Conservation (phyloP, 108 stramenopile genomes). For the Licmophora abbreviata region DNA sequence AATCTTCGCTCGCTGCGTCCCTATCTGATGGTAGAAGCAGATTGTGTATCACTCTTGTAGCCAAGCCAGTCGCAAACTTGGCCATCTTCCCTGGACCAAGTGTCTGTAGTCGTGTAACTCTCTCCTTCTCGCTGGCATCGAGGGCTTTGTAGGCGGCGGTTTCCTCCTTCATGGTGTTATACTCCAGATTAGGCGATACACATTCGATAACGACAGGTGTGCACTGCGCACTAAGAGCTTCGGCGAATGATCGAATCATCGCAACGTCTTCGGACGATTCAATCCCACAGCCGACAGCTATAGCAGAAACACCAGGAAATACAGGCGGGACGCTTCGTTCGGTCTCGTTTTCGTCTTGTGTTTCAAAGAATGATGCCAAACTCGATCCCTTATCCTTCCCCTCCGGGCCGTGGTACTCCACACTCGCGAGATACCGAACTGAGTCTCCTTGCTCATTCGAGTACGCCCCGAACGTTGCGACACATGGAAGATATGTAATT, state of each 20-base stretch:
- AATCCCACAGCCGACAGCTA: conserved; percentile 43
- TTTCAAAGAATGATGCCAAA: conserved; percentile 49
- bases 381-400: conserved; percentile 35
- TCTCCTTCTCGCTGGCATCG: conserved; percentile 30
- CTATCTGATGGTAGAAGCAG: not conserved
- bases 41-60: conserved; percentile 7
- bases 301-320: conserved; percentile 32
- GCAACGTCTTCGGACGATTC: conserved; percentile 37
- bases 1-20: conserved; percentile 8
- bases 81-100: conserved; percentile 80
- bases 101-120: conserved; percentile 20
- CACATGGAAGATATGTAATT: conserved; percentile 56
- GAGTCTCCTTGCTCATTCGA: conserved; percentile 29
- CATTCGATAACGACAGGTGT: conserved; percentile 21
- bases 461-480: conserved; percentile 65
- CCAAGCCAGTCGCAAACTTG: conserved; percentile 28
- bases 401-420: conserved; percentile 56
- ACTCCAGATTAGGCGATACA: conserved; percentile 45
- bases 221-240: conserved; percentile 9
- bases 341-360: conserved; percentile 6
- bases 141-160: conserved; percentile 49
- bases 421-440: conserved; percentile 49
- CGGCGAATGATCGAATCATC: conserved; percentile 39
- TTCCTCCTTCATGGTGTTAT: conserved; percentile 54
- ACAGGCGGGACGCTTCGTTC: conserved; percentile 1